Conservation (phyloP, 805 yeast genomes). For the Yamadazyma tumulicola region DNA sequence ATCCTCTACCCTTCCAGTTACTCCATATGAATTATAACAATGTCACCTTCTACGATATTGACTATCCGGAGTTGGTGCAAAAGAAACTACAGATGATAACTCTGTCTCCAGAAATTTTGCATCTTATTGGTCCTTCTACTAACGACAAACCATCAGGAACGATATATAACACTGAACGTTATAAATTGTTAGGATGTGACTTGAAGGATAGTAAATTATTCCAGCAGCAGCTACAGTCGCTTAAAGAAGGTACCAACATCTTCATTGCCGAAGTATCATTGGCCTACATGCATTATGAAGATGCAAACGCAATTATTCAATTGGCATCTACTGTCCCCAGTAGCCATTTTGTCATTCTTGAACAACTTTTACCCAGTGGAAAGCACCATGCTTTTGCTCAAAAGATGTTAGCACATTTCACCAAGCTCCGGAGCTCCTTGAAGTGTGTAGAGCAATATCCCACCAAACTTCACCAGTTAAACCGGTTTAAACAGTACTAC, state of each 20-base stretch:
- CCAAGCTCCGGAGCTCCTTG: slow-evolving; percentile 62
- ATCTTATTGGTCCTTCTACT: slow-evolving; percentile 38
- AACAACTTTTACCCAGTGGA: slow-evolving; percentile 70
- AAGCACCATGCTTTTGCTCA: slow-evolving; percentile 62
- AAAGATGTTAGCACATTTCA: slow-evolving; percentile 72
- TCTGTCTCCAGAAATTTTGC: slow-evolving; percentile 42
- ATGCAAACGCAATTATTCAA: slow-evolving; percentile 59
- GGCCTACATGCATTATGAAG: slow-evolving; percentile 69
- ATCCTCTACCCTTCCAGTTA: slow-evolving; percentile 40
- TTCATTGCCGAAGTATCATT: slow-evolving; percentile 81
- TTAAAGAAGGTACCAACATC: slow-evolving; percentile 37
- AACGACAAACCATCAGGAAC: slow-evolving; percentile 13
- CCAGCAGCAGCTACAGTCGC: slow-evolving; percentile 14
- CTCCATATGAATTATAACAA: slow-evolving; percentile 31
- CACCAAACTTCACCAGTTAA: slow-evolving; percentile 43
- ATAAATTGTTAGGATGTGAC: slow-evolving; percentile 66
- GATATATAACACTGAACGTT: slow-evolving; percentile 33
- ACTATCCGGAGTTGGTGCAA: slow-evolving; percentile 64
- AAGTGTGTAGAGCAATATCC: slow-evolving; percentile 61
- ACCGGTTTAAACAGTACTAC: slow-evolving; percentile 52
- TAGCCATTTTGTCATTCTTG: slow-evolving; percentile 63
- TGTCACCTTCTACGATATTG: slow-evolving; percentile 60
- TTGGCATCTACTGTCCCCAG: slow-evolving; percentile 41
- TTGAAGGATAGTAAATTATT: slow-evolving; percentile 47
- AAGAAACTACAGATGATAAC: slow-evolving; percentile 54